These are phyloP conservation scores for Lasiosphaeria ovina DNA, from an alignment of 495 filamentous ascomycete species.

Conservation along the genomic window DNA sequence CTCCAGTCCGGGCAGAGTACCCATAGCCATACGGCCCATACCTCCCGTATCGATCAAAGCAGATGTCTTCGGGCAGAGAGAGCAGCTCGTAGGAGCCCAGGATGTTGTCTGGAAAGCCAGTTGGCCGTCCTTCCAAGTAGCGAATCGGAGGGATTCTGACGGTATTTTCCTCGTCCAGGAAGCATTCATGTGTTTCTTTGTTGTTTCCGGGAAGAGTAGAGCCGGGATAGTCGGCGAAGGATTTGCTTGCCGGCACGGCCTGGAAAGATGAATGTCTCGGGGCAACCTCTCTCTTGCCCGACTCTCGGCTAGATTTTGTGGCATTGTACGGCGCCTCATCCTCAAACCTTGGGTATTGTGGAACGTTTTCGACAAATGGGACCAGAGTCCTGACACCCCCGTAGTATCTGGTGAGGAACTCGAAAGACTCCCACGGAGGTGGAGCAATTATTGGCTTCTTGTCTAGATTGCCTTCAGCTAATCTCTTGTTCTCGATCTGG, in stretches of 20 bases:
- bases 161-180: constrained; percentile 61
- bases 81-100: constrained; percentile 81
- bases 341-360: constrained; percentile 70
- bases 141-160: constrained; percentile 65
- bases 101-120: constrained; percentile 77
- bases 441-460: constrained; percentile 54
- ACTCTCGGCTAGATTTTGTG: constrained; percentile 23
- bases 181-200: constrained; percentile 65
- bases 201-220: constrained; percentile 52
- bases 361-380: constrained; percentile 56
- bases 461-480: constrained; percentile 54
- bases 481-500: constrained; percentile 57
- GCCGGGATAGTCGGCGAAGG: constrained; percentile 63
- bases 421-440: constrained; percentile 77
- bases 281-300: constrained; percentile 8
- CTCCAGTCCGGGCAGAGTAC: constrained; percentile 72
- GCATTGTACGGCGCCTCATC: constrained; percentile 44
- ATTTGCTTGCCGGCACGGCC: constrained; percentile 67
- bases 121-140: constrained; percentile 68
- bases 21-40: constrained; percentile 88
- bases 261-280: constrained; percentile 74
- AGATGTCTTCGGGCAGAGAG: constrained; percentile 80
- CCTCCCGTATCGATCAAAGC: constrained; percentile 89
- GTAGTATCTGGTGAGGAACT: constrained; percentile 78
- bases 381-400: constrained; percentile 73